These are phyloP conservation scores for Albifimbria verrucaria DNA, from an alignment of 2,329 filamentous ascomycete species.

Conservation along the genomic window DNA sequence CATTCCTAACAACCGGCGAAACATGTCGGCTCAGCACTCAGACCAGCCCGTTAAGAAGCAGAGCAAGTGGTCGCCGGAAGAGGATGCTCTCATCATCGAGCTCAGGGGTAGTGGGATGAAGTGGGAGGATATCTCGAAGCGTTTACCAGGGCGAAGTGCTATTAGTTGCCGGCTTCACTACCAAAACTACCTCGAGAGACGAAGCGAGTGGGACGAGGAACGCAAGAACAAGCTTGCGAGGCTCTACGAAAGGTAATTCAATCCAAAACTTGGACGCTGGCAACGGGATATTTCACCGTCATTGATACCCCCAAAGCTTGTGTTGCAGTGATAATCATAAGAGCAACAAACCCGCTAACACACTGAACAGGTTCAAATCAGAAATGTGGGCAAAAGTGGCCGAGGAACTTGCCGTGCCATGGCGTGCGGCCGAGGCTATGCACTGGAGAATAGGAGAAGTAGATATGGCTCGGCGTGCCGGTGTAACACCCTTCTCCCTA, in stretches of 20 bases:
- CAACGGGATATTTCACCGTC: no score
- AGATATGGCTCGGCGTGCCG: constrained; percentile 91
- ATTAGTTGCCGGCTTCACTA: constrained; percentile 95
- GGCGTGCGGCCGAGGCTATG: constrained; percentile 95
- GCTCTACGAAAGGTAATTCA: constrained; percentile 84
- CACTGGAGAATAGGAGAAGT: constrained; percentile 94
- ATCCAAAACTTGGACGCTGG: no score
- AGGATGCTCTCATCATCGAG: constrained; percentile 91
- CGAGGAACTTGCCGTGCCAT: constrained; percentile 91
- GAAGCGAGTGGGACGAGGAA: constrained; percentile 95
- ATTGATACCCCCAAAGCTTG: no score
- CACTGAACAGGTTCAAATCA: constrained; percentile 73
- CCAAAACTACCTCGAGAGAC: constrained; percentile 92
- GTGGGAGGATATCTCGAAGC: constrained; percentile 96
- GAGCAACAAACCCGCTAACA: constrained; percentile 18
- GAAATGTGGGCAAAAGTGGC: constrained; percentile 98
- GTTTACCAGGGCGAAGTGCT: constrained; percentile 82
- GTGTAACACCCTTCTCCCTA: constrained; percentile 79
- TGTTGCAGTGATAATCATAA: no score
- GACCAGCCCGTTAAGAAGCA: constrained; percentile 85
- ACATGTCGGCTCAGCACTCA: constrained; percentile 43
- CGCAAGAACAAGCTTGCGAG: constrained; percentile 94
- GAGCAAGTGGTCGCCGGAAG: constrained; percentile 93
- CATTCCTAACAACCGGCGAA: constrained; percentile 27
- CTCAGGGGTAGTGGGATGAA: constrained; percentile 91